Evolutionary conservation across 805 yeast species (phyloP).

Genomic region (Metahyphopichia silvanorum): DNA sequence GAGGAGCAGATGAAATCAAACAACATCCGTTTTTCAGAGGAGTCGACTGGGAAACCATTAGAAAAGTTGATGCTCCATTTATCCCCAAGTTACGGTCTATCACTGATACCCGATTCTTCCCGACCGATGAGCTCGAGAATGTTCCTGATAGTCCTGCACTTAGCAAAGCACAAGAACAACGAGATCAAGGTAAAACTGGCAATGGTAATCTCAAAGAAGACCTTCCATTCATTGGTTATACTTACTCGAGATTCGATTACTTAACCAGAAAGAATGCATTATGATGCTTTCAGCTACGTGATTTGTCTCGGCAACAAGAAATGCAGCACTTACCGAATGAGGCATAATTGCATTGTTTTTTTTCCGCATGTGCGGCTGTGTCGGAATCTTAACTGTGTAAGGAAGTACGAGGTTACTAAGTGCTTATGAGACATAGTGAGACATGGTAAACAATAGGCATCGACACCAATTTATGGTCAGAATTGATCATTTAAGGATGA

Average conservation of each 20-base stretch:
- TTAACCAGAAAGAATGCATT: conserved; percentile 71
- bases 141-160: conserved; percentile 82
- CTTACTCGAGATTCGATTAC: conserved; percentile 92
- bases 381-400: too few species aligned
- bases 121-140: conserved; percentile 92
- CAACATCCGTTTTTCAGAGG: conserved; percentile 91
- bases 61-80: conserved; percentile 89
- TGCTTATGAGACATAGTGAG: too few species aligned
- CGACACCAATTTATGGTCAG: too few species aligned
- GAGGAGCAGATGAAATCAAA: conserved; percentile 91
- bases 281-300: conserved; percentile 12
- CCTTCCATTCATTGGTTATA: conserved; percentile 95
- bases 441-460: too few species aligned
- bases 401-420: too few species aligned
- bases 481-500: too few species aligned
- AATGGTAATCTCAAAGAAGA: conserved; percentile 66
- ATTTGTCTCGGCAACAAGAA: too few species aligned
- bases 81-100: conserved; percentile 88
- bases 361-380: too few species aligned
- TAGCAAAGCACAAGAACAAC: conserved; percentile 57
- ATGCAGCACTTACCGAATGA: too few species aligned
- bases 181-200: conserved; percentile 49
- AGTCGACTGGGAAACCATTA: conserved; percentile 89
- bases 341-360: too few species aligned
- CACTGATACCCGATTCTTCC: conserved; percentile 97